Percentiles rank a stretch among this genome's conserved stretches.
These are phyloP conservation scores for Arthroderma sp. DNA, from an alignment of 2,329 filamentous ascomycete genomes.

Conservation along the genomic window DNA sequence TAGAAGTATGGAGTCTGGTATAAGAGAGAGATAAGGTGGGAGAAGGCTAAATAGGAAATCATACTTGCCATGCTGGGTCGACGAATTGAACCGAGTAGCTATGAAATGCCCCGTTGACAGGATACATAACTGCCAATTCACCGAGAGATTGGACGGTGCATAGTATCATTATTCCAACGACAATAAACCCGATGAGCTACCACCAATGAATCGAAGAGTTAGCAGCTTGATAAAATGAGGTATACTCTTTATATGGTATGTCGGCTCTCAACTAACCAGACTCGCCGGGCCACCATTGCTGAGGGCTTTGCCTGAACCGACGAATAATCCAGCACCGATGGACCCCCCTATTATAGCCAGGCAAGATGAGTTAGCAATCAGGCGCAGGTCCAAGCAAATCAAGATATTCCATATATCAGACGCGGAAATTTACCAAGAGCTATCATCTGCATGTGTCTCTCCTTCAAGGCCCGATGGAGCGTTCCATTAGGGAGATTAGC, in stretches of 20 bases:
- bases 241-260: too few species aligned
- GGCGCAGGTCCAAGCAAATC: background rate
- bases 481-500: background rate
- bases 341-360: constrained; percentile 26
- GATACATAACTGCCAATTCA: constrained; percentile 48
- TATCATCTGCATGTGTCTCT: constrained; percentile 44
- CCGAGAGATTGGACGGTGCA: constrained; percentile 47
- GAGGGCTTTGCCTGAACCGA: constrained; percentile 35
- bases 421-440: constrained; percentile 32
- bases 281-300: constrained; percentile 24
- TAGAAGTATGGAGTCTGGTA: constrained; percentile 39
- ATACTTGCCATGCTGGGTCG: constrained; percentile 39
- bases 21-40: constrained; percentile 45
- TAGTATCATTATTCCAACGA: constrained; percentile 44
- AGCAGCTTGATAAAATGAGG: too few species aligned
- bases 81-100: constrained; percentile 47
- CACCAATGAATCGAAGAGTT: constrained; percentile 59
- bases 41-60: background rate
- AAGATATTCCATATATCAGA: background rate
- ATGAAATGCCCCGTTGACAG: constrained; percentile 49
- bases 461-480: constrained; percentile 27
- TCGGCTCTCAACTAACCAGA: constrained; percentile 15
- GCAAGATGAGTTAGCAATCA: background rate
- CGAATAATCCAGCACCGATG: constrained; percentile 43
- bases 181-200: constrained; percentile 29